A percentile compares a stretch with the other conserved stretches of the same genome.
These are phyloP conservation scores for Fusarium falciforme DNA, from an alignment of 2,329 filamentous ascomycete genomes.

Conservation along the genomic window DNA sequence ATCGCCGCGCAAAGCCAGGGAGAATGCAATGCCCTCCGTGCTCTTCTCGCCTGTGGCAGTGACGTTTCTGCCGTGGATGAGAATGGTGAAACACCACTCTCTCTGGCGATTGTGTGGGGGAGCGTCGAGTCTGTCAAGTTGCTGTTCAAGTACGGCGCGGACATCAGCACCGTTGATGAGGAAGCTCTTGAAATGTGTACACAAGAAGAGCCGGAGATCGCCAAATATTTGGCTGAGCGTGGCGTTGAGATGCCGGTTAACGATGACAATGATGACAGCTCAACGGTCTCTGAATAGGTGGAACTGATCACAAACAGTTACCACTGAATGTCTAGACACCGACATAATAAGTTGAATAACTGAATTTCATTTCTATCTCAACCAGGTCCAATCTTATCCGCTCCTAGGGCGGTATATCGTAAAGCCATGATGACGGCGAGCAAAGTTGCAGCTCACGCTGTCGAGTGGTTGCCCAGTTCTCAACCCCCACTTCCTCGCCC, in stretches of 20 bases:
- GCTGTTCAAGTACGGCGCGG: conserved; percentile 2
- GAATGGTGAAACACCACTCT: background rate
- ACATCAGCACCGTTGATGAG: background rate
- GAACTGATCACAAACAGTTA: background rate
- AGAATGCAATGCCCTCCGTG: background rate
- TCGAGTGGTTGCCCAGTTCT: background rate
- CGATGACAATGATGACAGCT: background rate
- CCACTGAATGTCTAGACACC: background rate
- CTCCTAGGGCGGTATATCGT: background rate
- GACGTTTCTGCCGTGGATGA: conserved; percentile 1
- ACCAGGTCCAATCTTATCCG: background rate
- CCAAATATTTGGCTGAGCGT: background rate
- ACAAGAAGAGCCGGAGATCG: background rate
- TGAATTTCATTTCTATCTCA: background rate
- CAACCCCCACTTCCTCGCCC: background rate
- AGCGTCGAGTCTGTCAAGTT: background rate
- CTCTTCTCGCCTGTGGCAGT: background rate
- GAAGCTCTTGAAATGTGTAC: background rate
- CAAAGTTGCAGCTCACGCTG: background rate
- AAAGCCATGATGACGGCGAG: background rate
- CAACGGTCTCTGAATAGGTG: background rate
- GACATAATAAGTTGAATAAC: background rate
- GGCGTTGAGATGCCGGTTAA: conserved; percentile 4
- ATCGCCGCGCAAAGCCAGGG: background rate
- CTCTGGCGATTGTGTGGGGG: background rate